phyloP scores from a whole-genome alignment of 2,329 filamentous ascomycete species.

The Fusarium robinianum region DNA sequence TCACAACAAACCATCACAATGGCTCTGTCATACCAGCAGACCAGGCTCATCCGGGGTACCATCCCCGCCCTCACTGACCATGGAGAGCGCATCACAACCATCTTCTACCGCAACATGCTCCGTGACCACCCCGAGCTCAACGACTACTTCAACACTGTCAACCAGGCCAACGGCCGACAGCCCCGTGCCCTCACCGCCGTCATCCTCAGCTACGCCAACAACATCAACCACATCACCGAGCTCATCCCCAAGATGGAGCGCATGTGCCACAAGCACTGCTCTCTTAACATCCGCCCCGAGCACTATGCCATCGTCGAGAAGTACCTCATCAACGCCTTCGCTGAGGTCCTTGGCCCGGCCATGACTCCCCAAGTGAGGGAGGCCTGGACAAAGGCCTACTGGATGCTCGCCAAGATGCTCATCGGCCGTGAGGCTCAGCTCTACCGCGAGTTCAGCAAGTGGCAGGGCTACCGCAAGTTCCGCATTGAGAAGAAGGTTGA shows the following conservation, averaged over 20 bases:
- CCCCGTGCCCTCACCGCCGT: slow-evolving; percentile 43
- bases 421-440: slow-evolving; percentile 67
- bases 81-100: slow-evolving; percentile 69
- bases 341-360: slow-evolving; percentile 64
- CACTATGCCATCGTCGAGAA: slow-evolving; percentile 73
- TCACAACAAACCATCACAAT: slow-evolving; percentile 30
- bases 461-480: slow-evolving; percentile 71
- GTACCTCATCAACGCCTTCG: slow-evolving; percentile 70
- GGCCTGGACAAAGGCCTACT: slow-evolving; percentile 74
- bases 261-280: slow-evolving; percentile 74
- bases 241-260: slow-evolving; percentile 58
- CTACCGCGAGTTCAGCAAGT: slow-evolving; percentile 63
- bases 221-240: slow-evolving; percentile 67
- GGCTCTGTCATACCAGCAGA: slow-evolving; percentile 58
- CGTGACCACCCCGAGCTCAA: slow-evolving; percentile 67
- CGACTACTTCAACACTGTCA: slow-evolving; percentile 66
- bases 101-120: slow-evolving; percentile 74
- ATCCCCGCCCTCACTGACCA: slow-evolving; percentile 70
- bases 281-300: slow-evolving; percentile 67
- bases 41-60: slow-evolving; percentile 69
- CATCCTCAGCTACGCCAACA: slow-evolving; percentile 71
- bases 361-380: slow-evolving; percentile 67
- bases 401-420: slow-evolving; percentile 73
- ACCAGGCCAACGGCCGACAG: slow-evolving; percentile 44
- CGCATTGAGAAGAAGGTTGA: slow-evolving; percentile 65